Conservation (phyloP, 441 rosid genomes). For the Viola pubescens region DNA sequence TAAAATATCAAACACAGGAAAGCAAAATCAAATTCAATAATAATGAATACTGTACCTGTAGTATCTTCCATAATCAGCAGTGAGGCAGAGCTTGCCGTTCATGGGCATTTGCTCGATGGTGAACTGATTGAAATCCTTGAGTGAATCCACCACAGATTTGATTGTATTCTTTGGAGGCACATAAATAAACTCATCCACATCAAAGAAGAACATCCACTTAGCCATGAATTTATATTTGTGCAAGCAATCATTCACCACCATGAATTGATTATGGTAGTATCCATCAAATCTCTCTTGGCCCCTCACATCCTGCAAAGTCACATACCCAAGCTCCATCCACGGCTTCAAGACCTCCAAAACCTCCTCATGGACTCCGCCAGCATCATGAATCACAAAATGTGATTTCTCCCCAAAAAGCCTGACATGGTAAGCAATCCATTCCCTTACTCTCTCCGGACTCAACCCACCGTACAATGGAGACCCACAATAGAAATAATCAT, state of each 20-base stretch:
- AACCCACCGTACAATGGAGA: slow-evolving; percentile 65
- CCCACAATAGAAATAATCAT: slow-evolving; percentile 79
- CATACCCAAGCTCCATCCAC: slow-evolving; percentile 82
- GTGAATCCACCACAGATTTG: slow-evolving; percentile 49
- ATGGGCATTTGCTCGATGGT: slow-evolving; percentile 84
- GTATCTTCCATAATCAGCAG: slow-evolving; percentile 51
- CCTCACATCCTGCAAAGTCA: slow-evolving; percentile 65
- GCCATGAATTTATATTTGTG: slow-evolving; percentile 64
- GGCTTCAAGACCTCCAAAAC: slow-evolving; percentile 69
- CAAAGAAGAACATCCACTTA: slow-evolving; percentile 89
- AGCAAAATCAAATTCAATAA: neutral
- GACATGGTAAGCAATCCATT: slow-evolving; percentile 84
- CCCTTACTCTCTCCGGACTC: slow-evolving; percentile 70
- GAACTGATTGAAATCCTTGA: slow-evolving; percentile 51
- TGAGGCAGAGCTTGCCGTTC: slow-evolving; percentile 58
- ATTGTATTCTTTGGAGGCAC: slow-evolving; percentile 46
- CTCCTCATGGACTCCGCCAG: slow-evolving; percentile 71
- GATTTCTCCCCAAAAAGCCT: slow-evolving; percentile 60
- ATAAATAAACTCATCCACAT: slow-evolving; percentile 73
- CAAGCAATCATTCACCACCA: slow-evolving; percentile 87
- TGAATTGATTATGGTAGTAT: slow-evolving; percentile 85
- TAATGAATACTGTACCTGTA: slow-evolving; percentile 36
- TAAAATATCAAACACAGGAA: neutral
- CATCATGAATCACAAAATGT: slow-evolving; percentile 81
- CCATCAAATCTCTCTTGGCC: slow-evolving; percentile 92